Evolutionary conservation across 495 filamentous ascomycete genomes (phyloP).

Genomic region (Thermothielavioides terrestris): DNA sequence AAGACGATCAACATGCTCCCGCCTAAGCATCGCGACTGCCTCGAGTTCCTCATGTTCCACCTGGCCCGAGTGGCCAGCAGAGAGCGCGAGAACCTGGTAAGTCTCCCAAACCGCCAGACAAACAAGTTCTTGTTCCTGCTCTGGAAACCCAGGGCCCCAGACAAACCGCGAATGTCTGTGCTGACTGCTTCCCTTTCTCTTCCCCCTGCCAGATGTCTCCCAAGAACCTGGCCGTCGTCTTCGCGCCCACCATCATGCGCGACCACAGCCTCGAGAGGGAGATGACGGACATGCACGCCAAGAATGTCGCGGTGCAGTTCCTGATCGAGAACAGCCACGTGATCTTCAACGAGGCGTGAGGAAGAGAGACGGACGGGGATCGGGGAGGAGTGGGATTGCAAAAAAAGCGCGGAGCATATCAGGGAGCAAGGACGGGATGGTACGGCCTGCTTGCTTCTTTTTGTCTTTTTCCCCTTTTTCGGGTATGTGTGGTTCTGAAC

Average conservation of each 20-base stretch:
- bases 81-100: constrained; percentile 68
- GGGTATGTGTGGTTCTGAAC: neutral
- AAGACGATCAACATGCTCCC: constrained; percentile 69
- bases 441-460: too few species aligned
- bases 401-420: too few species aligned
- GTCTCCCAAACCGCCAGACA: constrained; percentile 14
- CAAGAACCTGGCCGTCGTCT: constrained; percentile 91
- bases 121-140: constrained; percentile 11
- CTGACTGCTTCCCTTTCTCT: too few species aligned
- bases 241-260: constrained; percentile 95
- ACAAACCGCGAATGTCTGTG: too few species aligned
- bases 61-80: constrained; percentile 77
- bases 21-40: constrained; percentile 69
- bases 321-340: constrained; percentile 76
- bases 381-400: too few species aligned
- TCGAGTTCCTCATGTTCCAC: constrained; percentile 94
- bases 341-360: constrained; percentile 50
- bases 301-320: constrained; percentile 84
- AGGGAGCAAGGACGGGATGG: too few species aligned
- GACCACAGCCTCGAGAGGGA: constrained; percentile 81
- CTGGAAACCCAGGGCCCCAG: too few species aligned
- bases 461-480: neutral
- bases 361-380: too few species aligned
- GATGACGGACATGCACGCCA: constrained; percentile 90
- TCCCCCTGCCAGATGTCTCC: constrained; percentile 92